Evolutionary conservation across 2,329 filamentous ascomycete species (phyloP), one percentile per base, ranked within the genome.

Genomic region (Immersiporthe knoxdaviesiana): DNA sequence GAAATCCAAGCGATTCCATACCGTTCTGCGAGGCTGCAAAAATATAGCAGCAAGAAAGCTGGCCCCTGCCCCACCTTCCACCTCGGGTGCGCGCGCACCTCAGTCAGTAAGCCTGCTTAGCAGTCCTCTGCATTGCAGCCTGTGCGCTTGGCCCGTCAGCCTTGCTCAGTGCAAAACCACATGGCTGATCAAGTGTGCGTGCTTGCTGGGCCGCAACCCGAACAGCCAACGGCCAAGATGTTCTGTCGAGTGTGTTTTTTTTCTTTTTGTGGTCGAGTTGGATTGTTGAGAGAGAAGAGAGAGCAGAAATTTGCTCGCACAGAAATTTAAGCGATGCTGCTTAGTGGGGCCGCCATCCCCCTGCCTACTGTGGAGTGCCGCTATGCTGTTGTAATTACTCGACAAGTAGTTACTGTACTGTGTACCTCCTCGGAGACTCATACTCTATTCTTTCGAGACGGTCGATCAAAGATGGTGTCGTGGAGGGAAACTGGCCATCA

Each of bases 1-100:
- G 56, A 6, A 69, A 69, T 71, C 69, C 63, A 71, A 30, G 52
- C 63, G 69, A 71, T 71, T 71, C 69, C 69, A 71, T 71, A 64
- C 63, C 52, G 56, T 71, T 71, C 70, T 61, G 67, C 67, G 63
- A 66, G 67, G 66, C 69, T 70, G 50, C 47, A 70, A 65, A 47
- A 27, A 30, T 50, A 47, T 14, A 27, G 27, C 62, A 54, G 47
- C 5, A 52, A 24, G n/a, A n/a, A 63, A 66, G 50, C 65, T 39
- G 44, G 47, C n/a, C 58, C 64, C 39, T 63, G 65, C 67, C 67
- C 69, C 66, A 69, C 70, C 69, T 61, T 39, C 50, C n/a, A n/a
- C 47, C 39, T n/a, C 63, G 64, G 52, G 35, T 47, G 35, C 35
- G 8, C 35, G 35, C n/a, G n/a, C 44, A 41, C 47, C 30, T n/a